Conservation (phyloP, 495 filamentous ascomycete species). For the Neurospora terricola region DNA sequence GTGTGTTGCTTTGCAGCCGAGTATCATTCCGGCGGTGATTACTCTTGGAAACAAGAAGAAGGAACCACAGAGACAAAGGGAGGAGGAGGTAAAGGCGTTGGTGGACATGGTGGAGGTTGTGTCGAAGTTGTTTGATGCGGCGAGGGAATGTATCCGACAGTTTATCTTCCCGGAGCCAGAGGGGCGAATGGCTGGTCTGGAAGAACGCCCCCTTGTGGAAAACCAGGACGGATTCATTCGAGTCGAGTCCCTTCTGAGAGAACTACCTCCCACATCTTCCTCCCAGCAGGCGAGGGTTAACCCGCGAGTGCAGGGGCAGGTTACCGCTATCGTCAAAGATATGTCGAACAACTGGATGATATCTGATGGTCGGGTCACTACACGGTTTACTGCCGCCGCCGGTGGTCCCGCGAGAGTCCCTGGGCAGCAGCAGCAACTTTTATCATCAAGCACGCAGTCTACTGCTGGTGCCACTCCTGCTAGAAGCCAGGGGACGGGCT, state of each 20-base stretch:
- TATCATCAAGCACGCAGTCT: conserved; percentile 13
- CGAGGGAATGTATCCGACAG: not conserved
- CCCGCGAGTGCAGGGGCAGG: conserved; percentile 20
- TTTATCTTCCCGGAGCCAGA: not conserved
- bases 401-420: not conserved
- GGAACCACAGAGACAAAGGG: not conserved
- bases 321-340: conserved; percentile 24
- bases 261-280: not conserved
- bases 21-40: not conserved
- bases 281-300: not conserved
- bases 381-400: not conserved
- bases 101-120: not conserved
- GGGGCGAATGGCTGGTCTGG: not conserved
- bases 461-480: not conserved
- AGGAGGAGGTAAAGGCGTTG: not conserved
- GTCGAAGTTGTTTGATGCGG: not conserved
- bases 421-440: conserved; percentile 4
- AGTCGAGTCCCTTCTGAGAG: not conserved
- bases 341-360: conserved; percentile 30
- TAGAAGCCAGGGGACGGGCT: conserved; percentile 16
- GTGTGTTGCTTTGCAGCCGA: not conserved
- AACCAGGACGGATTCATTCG: not conserved
- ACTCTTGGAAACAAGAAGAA: not conserved
- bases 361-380: conserved; percentile 17
- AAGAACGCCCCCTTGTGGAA: not conserved